Evolutionary conservation across 225 moss, liverwort and hornwort species (phyloP), one percentile per base, ranked within the genome.

Genomic region (Bryum argenteum): DNA sequence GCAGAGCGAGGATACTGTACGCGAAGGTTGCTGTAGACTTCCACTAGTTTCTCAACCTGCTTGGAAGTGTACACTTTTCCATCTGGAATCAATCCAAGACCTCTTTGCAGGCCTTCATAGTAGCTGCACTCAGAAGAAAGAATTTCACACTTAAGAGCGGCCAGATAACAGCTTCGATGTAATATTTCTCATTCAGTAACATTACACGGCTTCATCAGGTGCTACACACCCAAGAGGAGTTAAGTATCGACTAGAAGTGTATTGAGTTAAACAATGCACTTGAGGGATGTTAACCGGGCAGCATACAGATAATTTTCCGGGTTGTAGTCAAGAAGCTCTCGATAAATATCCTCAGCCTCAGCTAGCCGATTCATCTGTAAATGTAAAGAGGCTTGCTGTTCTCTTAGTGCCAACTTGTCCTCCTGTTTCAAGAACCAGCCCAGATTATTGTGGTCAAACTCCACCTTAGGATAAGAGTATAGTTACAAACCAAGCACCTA

Each of bases 41-140:
- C 74, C 26, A 84, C 76, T 45, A 94, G 82, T 75, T 76, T 87
- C 80, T 81, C 87, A 82, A 87, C 67, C 68, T 91, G 79, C 71
- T 87, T 81, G n/a, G 80, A 77, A 14, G 74, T 72, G 64, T 85
- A 85, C 40, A 65, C 65, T 57, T 80, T 82, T 38, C 83, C 80
- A 60, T 75, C 85, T 69, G 67, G 75, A 58, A 71, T 62, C 80
- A 94, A 77, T 22, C 90, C 90, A 14, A 91, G 82, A 76, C 91
- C 90, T 70, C 87, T 90, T 52, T 91, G 89, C 58, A 94, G 70
- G 51, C 94, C 94, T 77, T 90, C 89, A 52, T 91, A 91, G 60
- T 91, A 91, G 59, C 82, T 82, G 83, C 77, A 79, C 15, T 47
- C 66, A 61, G 21, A 72, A 22, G 42, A 5, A 66, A 57, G 17